Base-by-base conservation (phyloP, 2,329 filamentous ascomycete genomes). In the Colletotrichum cereale region DNA sequence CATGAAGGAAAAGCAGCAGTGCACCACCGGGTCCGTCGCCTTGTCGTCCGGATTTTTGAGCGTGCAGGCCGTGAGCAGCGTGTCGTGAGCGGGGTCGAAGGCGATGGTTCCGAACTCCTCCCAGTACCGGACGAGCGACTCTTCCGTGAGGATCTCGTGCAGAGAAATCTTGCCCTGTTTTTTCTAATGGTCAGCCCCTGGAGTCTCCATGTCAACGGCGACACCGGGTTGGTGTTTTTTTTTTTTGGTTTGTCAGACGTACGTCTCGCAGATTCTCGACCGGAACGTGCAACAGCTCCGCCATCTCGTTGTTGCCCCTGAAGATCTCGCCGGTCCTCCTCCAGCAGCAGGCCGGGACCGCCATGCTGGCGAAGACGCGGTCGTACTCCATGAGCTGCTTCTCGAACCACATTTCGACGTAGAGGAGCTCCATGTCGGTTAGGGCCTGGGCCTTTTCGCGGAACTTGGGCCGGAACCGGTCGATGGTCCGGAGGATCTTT, bases 371-470 rank as follows among this genome's bases (percentile, higher is more conserved):
- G 84, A 99, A 99, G 1, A 99, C 95, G 40, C 96, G 94, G 78
- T 99, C 96, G 77, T 98, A 98, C 79, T 98, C 96, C 93, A 98
- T 96, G 76, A 99, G 84, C 74, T 93, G 96, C 77, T 93, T 91
- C 82, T 99, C 96, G 79, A 99, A 98, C 96, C 96, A 98, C 94
- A 98, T 98, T 83, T 99, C 96, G 14, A 98, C 96, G 71, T 95
- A 90, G 36, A 98, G 92, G 34, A 99, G 89, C 81, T 99, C 94
- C 80, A 98, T 93, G 81, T 99, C 96, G 2, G 94, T 98, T 78
- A 98, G 85, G 42, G 88, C 91, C 75, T 98, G 95, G 80, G 97
- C 96, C 83, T 97, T 95, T 82, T 98, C 96, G 73, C 96, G 89
- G 78, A 99, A 99, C 79, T 97, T 97, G 21, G 96, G 96, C 56